phyloP scores from a whole-genome alignment of 306 rosid genomes.

The Prunus kanzakura region DNA sequence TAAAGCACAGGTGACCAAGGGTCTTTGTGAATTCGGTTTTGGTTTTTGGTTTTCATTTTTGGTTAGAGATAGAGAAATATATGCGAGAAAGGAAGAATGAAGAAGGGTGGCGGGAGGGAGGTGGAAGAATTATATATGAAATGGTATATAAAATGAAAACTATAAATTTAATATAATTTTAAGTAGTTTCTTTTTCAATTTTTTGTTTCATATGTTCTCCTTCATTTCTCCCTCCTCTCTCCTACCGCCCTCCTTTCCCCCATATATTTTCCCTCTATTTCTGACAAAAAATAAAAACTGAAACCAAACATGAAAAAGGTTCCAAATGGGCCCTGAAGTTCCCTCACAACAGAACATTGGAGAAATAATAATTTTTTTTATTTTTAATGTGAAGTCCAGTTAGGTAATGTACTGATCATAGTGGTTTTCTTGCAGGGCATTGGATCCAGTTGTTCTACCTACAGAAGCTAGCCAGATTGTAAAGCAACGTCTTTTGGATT shows the following conservation, averaged over 20 bases:
- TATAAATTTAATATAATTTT: neutral
- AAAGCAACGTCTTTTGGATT: conserved; percentile 74
- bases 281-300: neutral
- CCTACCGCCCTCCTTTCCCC: neutral
- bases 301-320: neutral
- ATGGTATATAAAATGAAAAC: neutral
- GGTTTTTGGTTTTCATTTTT: neutral
- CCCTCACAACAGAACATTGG: neutral
- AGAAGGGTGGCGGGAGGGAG: neutral
- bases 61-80: neutral
- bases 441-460: conserved; percentile 72
- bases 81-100: neutral
- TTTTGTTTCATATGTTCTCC: neutral
- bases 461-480: conserved; percentile 73
- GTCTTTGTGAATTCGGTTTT: neutral
- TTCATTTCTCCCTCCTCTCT: neutral
- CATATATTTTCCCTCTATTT: neutral
- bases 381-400: neutral
- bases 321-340: neutral
- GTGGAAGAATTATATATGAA: neutral
- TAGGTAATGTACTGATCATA: conserved; percentile 15
- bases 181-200: neutral
- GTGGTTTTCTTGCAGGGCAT: conserved; percentile 49
- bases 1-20: neutral
- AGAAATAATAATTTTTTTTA: neutral